Percentiles rank a stretch among this genome's conserved stretches.
phyloP scores from a whole-genome alignment of 345 rosid genomes.

The Kernera saxatilis region DNA sequence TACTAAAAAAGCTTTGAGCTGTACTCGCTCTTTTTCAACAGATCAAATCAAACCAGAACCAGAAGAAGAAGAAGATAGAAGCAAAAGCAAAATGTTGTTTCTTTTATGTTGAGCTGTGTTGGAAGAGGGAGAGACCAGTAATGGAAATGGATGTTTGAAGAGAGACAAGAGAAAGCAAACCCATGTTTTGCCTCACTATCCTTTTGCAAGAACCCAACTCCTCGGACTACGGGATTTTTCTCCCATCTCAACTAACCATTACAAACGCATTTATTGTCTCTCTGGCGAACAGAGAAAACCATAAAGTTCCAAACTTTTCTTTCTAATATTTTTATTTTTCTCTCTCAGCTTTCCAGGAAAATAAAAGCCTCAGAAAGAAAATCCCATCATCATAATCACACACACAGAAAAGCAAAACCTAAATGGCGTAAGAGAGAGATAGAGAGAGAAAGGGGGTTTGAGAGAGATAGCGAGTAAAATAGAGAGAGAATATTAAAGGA shows the following conservation, averaged over 20 bases:
- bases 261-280: conserved; percentile 28
- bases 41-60: background rate
- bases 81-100: background rate
- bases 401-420: conserved; percentile 1
- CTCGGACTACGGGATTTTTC: conserved; percentile 34
- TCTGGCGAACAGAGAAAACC: conserved; percentile 12
- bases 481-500: background rate
- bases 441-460: background rate
- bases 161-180: conserved; percentile 33
- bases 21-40: background rate
- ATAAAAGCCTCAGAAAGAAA: conserved; percentile 17
- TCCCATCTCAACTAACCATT: conserved; percentile 27
- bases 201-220: conserved; percentile 26
- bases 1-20: background rate
- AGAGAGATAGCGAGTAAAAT: background rate
- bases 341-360: conserved; percentile 26
- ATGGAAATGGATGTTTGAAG: conserved; percentile 32
- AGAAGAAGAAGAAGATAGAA: background rate
- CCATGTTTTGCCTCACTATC: conserved; percentile 37
- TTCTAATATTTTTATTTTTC: background rate
- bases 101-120: conserved; percentile 8
- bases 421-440: conserved; percentile 26
- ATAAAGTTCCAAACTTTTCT: conserved; percentile 19
- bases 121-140: conserved; percentile 33
- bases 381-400: conserved; percentile 25